A percentile compares a stretch with the other conserved stretches of the same genome.
Conservation (phyloP, 2,329 filamentous ascomycete species). For the Penicillium brevicompactum region DNA sequence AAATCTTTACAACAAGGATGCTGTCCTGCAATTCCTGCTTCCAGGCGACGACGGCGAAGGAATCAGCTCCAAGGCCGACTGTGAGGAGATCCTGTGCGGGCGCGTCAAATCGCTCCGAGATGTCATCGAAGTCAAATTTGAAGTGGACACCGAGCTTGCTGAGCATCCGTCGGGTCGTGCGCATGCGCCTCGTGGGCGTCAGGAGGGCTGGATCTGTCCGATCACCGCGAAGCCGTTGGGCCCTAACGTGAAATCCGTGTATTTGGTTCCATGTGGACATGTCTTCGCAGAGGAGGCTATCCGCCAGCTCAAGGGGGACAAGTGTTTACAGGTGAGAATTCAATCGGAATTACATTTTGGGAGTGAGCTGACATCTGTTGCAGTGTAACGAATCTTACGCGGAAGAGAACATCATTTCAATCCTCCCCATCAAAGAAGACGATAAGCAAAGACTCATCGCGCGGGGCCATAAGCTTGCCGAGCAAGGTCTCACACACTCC, state of each 20-base stretch:
- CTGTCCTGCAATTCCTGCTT: slow-evolving; percentile 71
- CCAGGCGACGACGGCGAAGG: slow-evolving; percentile 57
- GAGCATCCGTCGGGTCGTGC: slow-evolving; percentile 44
- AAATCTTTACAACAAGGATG: slow-evolving; percentile 91
- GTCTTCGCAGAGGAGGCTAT: slow-evolving; percentile 87
- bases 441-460: slow-evolving; percentile 70
- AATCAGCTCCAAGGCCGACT: slow-evolving; percentile 58
- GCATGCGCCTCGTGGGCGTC: slow-evolving; percentile 37
- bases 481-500: slow-evolving; percentile 77
- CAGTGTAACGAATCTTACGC: slow-evolving; percentile 76
- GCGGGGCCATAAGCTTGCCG: slow-evolving; percentile 68
- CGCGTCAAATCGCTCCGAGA: slow-evolving; percentile 79
- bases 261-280: slow-evolving; percentile 92
- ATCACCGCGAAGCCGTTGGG: slow-evolving; percentile 86
- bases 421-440: slow-evolving; percentile 70
- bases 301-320: slow-evolving; percentile 71
- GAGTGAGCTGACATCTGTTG: slow-evolving; percentile 1
- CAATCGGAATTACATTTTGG: too few relatives aligned
- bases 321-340: slow-evolving; percentile 56
- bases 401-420: slow-evolving; percentile 75
- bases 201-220: slow-evolving; percentile 75
- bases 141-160: slow-evolving; percentile 48
- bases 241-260: slow-evolving; percentile 76
- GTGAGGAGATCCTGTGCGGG: slow-evolving; percentile 62
- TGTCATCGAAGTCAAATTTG: slow-evolving; percentile 82